Evolutionary conservation across 1,284 basidiomycete genomes (phyloP).

Genomic region (Austroboletus rostrupii): DNA sequence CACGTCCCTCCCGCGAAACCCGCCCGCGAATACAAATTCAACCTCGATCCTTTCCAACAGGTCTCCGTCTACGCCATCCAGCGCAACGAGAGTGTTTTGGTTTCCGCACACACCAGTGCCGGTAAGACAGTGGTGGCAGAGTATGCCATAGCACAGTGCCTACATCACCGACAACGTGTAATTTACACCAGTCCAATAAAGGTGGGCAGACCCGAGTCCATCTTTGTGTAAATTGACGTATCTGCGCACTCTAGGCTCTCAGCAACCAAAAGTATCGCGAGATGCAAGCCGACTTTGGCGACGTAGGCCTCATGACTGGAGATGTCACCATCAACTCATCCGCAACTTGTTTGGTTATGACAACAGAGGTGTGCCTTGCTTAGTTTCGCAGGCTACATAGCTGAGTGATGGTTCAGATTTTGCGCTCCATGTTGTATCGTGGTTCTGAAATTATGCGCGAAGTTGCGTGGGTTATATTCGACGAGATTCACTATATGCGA

Average conservation of each 20-base stretch:
- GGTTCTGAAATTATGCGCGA: conserved; percentile 99
- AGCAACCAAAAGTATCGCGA: conserved; percentile 99
- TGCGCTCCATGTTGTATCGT: conserved; percentile 97
- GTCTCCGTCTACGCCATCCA: conserved; percentile 95
- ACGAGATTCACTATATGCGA: conserved; percentile 99
- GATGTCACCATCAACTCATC: conserved; percentile 99
- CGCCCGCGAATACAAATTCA: conserved; percentile 92
- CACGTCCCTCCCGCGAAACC: conserved; percentile 93
- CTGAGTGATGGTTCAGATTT: conserved; percentile 58
- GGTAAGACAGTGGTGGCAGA: conserved; percentile 99
- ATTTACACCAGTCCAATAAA: conserved; percentile 99
- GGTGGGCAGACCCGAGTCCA: conserved; percentile 47
- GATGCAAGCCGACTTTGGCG: conserved; percentile 93
- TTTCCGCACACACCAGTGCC: conserved; percentile 98
- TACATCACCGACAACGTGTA: conserved; percentile 90
- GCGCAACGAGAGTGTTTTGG: conserved; percentile 94
- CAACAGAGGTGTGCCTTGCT: conserved; percentile 76
- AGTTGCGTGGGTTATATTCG: conserved; percentile 99
- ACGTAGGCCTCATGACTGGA: conserved; percentile 99
- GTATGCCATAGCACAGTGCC: conserved; percentile 96
- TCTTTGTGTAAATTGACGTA: conserved; percentile 16
- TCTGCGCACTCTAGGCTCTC: conserved; percentile 61
- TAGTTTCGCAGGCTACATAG: background rate
- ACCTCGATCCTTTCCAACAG: conserved; percentile 95
- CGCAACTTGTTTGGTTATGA: conserved; percentile 98